Percentiles rank a stretch among this genome's conserved stretches.
These are phyloP conservation scores for Cyberlindnera mycetangii DNA, from an alignment of 805 yeast species.

Conservation along the genomic window DNA sequence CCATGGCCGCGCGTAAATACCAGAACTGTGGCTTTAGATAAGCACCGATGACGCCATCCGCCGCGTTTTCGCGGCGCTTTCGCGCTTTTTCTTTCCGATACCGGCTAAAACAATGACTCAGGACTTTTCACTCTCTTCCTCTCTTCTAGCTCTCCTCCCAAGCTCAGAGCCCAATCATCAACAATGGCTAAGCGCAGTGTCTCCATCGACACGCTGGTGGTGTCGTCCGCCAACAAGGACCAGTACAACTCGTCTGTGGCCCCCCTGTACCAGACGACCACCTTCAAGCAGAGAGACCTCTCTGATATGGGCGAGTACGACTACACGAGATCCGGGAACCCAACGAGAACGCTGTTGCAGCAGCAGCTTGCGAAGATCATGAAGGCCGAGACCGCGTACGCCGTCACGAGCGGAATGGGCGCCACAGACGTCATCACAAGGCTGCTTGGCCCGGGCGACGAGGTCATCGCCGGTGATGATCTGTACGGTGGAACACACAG, in stretches of 20 bases:
- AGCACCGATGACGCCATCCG: not conserved
- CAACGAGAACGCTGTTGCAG: slow-evolving; percentile 81
- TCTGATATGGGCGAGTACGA: slow-evolving; percentile 78
- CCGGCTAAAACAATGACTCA: not conserved
- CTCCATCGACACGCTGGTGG: slow-evolving; percentile 19
- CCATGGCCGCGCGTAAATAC: not conserved
- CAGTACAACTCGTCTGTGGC: slow-evolving; percentile 78
- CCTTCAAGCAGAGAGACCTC: slow-evolving; percentile 78
- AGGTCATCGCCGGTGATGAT: slow-evolving; percentile 92
- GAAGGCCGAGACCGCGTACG: slow-evolving; percentile 73
- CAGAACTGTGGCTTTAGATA: slow-evolving; percentile 3
- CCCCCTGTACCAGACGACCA: slow-evolving; percentile 92
- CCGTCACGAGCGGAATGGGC: slow-evolving; percentile 91
- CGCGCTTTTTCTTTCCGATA: too few relatives aligned
- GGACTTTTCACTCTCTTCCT: not conserved
- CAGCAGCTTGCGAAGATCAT: slow-evolving; percentile 74
- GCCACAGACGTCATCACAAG: slow-evolving; percentile 84
- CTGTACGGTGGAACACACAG: slow-evolving; percentile 93
- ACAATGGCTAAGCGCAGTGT: slow-evolving; percentile 13
- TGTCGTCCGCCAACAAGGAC: slow-evolving; percentile 43
- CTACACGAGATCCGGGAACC: slow-evolving; percentile 91
- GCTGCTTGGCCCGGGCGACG: slow-evolving; percentile 74
- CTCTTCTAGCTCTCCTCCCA: not conserved
- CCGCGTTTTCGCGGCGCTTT: not conserved
- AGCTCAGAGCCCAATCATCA: not conserved